A percentile compares a stretch with the other conserved stretches of the same genome.
Evolutionary conservation across 2,329 filamentous ascomycete genomes (phyloP).

Genomic region (Trichothecium roseum): DNA sequence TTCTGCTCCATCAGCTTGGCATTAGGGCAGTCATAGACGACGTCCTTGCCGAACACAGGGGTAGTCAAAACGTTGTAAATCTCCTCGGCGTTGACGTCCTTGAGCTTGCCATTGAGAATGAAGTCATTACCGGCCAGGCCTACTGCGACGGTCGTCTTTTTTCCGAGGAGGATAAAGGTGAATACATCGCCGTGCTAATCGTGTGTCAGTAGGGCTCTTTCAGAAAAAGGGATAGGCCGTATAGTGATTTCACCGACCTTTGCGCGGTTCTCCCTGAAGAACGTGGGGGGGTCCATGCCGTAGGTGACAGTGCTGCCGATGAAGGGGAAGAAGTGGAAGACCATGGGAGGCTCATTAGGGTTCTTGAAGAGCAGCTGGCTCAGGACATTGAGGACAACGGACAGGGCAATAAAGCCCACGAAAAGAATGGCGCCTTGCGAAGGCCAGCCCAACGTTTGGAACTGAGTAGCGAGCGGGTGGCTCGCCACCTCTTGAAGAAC

Average conservation of each 20-base stretch:
- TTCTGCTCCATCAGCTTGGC: conserved; percentile 94
- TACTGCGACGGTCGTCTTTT: conserved; percentile 79
- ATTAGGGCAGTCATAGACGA: conserved; percentile 87
- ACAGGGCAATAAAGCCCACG: conserved; percentile 33
- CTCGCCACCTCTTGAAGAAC: conserved; percentile 40
- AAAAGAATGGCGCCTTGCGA: conserved; percentile 37
- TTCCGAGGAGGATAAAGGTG: conserved; percentile 79
- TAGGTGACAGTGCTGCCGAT: conserved; percentile 89
- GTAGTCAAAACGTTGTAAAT: conserved; percentile 72
- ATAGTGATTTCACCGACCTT: conserved; percentile 53
- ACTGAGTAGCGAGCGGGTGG: conserved; percentile 38
- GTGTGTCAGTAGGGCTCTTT: not conserved
- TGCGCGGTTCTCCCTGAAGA: conserved; percentile 65
- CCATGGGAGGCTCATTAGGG: conserved; percentile 67
- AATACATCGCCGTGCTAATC: conserved; percentile 73
- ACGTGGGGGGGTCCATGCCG: conserved; percentile 85
- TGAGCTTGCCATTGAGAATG: conserved; percentile 82
- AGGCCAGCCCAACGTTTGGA: conserved; percentile 34
- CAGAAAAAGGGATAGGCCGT: too few species aligned
- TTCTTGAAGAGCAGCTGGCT: conserved; percentile 74
- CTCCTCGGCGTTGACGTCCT: conserved; percentile 83
- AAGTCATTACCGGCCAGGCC: conserved; percentile 81
- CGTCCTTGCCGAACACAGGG: conserved; percentile 69
- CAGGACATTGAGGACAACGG: conserved; percentile 69
- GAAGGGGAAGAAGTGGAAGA: conserved; percentile 74